Evolutionary conservation across 1,139 yeast species (phyloP).

Genomic region (Magnusiomyces fungicola): DNA sequence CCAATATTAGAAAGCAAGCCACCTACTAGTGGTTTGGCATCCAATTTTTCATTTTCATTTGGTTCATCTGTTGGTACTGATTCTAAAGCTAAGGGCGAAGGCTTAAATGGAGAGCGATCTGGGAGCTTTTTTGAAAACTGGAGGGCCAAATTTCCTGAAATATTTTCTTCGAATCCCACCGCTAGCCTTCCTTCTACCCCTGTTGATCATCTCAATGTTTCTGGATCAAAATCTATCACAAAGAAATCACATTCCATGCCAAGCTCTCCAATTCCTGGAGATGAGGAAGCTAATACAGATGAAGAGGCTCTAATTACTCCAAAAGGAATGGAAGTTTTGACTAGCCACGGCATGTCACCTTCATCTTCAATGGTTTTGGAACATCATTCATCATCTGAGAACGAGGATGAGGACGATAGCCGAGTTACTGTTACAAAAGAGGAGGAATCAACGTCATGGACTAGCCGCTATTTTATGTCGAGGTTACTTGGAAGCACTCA

Average conservation of each 20-base stretch:
- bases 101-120: constrained; percentile 5
- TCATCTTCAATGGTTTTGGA: neutral
- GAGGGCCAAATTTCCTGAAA: constrained; percentile 3
- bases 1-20: constrained; percentile 15
- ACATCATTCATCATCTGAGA: neutral
- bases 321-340: neutral
- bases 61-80: neutral
- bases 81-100: constrained; percentile 7
- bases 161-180: constrained; percentile 5
- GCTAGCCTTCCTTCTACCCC: no score
- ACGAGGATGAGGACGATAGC: neutral
- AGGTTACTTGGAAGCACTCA: constrained; percentile 3
- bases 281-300: neutral
- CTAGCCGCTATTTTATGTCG: constrained; percentile 1
- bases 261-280: neutral
- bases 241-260: neutral
- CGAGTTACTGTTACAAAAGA: neutral
- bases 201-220: no score
- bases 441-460: neutral
- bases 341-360: neutral
- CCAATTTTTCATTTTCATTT: constrained; percentile 1
- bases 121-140: constrained; percentile 9
- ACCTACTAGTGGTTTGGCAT: constrained; percentile 1
- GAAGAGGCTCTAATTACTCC: neutral
- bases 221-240: no score